These are phyloP conservation scores for Spiraea crenata DNA, from an alignment of 331 rosid species.

Conservation along the genomic window DNA sequence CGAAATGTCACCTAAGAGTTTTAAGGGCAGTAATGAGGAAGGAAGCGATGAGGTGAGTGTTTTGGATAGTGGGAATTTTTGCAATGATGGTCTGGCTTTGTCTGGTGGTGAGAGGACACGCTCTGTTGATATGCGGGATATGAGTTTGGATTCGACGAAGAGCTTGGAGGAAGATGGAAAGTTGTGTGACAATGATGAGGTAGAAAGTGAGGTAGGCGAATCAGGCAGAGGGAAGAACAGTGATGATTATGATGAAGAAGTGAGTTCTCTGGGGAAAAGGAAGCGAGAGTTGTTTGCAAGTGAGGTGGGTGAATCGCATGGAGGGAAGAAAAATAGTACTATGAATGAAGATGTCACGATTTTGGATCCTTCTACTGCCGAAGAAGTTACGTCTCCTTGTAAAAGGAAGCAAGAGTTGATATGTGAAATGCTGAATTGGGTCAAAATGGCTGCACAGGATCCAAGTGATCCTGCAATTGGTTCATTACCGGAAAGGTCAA, in stretches of 20 bases:
- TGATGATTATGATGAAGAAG: conserved; percentile 24
- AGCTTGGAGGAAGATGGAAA: conserved; percentile 26
- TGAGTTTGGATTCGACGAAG: background rate
- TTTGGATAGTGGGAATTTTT: background rate
- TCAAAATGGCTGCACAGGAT: conserved; percentile 43
- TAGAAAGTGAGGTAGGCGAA: conserved; percentile 22
- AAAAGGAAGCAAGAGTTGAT: conserved; percentile 52
- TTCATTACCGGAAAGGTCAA: conserved; percentile 50
- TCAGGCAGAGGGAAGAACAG: conserved; percentile 31
- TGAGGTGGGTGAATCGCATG: conserved; percentile 21
- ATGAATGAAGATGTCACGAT: conserved; percentile 20
- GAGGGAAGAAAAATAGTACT: conserved; percentile 22
- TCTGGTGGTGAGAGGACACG: conserved; percentile 26
- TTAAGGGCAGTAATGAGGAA: conserved; percentile 27
- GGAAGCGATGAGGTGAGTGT: conserved; percentile 5
- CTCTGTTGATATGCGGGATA: background rate
- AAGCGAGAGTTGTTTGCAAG: conserved; percentile 45
- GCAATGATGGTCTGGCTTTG: conserved; percentile 5
- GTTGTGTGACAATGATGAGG: conserved; percentile 14
- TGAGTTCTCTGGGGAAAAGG: conserved; percentile 34
- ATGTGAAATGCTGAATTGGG: conserved; percentile 53
- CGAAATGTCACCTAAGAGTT: conserved; percentile 22
- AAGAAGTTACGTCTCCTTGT: conserved; percentile 18
- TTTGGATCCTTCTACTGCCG: conserved; percentile 28
- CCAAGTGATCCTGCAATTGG: conserved; percentile 59